Evolutionary conservation across 2,329 filamentous ascomycete genomes (phyloP), one percentile per base, ranked within the genome.

Genomic region (Diplodia corticola): DNA sequence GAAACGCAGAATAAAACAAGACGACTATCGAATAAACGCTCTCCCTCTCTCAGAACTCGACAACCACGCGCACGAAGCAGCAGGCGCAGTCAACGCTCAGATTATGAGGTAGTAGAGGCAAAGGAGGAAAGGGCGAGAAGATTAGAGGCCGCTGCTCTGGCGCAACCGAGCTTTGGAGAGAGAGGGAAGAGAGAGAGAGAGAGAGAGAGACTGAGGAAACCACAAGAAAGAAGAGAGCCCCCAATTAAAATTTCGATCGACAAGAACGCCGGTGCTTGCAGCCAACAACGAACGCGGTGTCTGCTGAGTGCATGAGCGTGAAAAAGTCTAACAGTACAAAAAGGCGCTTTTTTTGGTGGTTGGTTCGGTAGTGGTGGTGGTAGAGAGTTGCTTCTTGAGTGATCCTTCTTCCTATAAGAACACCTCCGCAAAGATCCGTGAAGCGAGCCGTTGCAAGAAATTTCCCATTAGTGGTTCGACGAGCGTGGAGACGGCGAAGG

Each of bases 161-260:
- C 44, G 57, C 57, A 61, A 61, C 55, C 5, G 55, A 40, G 55
- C 10, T 10, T 46, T 20, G 30, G 37, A 46, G 55, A 59, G 53
- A 57, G 12, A 55, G 17, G 15, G 53, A 51, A 59, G 53, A 57
- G 12, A 55, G 17, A 26, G 53, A 51, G 49, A 51, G 49, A 24
- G 50, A 33, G 51, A 33, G 51, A 46, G 24, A 48, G 24, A 61
- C 40, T 48, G 40, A 49, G 44, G 57, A 61, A 61, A 61, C 57
- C 40, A 30, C 44, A 61, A 49, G 57, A 61, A 61, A 61, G 55
- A 60, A 60, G 57, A 61, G 57, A 61, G 57, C 57, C 57, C 57
- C 57, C 57, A 30, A 61, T 61, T 61, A 61, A 61, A 61, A 61
- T 61, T 61, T 61, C 57, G 57, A 61, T 61, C 57, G 57, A 61